Percentiles rank a stretch among this genome's conserved stretches.
phyloP scores from a whole-genome alignment of 176 grass and related monocot genomes.

The Elaeis guineensis region DNA sequence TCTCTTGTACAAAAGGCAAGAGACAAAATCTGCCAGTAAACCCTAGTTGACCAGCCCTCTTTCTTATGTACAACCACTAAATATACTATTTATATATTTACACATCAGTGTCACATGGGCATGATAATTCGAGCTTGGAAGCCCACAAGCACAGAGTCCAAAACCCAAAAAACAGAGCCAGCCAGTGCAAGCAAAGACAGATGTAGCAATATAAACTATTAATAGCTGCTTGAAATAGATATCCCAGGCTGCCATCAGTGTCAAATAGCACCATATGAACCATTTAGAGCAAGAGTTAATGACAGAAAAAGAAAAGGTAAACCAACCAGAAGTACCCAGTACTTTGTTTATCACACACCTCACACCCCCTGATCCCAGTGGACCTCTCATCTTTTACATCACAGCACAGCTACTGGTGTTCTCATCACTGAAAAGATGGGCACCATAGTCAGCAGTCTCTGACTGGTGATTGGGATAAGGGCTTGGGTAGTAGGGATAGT shows the following conservation, averaged over 20 bases:
- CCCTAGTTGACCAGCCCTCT: slow-evolving; percentile 4
- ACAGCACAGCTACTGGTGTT: slow-evolving; percentile 80
- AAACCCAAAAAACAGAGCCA: not conserved
- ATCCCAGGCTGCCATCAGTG: no score
- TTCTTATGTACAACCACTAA: not conserved
- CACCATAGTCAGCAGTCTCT: slow-evolving; percentile 47
- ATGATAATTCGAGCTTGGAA: slow-evolving; percentile 3
- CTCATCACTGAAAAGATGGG: slow-evolving; percentile 93
- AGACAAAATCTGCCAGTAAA: slow-evolving; percentile 8
- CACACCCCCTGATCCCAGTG: no score
- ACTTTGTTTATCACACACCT: no score
- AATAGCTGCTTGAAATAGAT: no score
- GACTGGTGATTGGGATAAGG: slow-evolving; percentile 43
- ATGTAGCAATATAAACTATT: no score
- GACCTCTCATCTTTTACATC: slow-evolving; percentile 47
- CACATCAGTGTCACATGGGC: not conserved
- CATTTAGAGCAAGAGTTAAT: no score
- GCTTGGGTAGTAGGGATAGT: slow-evolving; percentile 37
- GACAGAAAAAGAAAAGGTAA: no score
- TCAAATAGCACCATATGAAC: no score
- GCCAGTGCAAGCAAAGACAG: no score
- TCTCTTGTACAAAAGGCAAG: slow-evolving; percentile 16
- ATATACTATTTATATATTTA: not conserved
- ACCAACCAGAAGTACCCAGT: no score
- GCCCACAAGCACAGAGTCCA: not conserved